These are phyloP conservation scores for Corchorus capsularis DNA, from an alignment of 345 rosid species.

Conservation along the genomic window DNA sequence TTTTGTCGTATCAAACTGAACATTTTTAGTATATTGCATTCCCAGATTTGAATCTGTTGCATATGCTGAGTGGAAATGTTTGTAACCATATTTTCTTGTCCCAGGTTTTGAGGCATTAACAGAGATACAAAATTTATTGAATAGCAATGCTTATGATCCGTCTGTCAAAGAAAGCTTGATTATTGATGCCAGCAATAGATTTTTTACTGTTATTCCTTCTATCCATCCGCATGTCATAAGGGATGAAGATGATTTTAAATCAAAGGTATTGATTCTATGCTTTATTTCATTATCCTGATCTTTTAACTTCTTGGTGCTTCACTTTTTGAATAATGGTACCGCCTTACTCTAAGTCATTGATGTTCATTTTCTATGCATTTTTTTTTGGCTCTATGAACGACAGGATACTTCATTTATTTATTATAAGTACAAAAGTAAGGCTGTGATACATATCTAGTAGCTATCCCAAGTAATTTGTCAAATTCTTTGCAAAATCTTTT, in stretches of 20 bases:
- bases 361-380: neutral
- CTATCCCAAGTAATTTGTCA: too few species aligned
- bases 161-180: constrained; percentile 74
- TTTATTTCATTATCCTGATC: constrained; percentile 10
- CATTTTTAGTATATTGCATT: neutral
- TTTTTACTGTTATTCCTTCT: constrained; percentile 93
- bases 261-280: constrained; percentile 56
- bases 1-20: neutral
- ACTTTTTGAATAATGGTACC: neutral
- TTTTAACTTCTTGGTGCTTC: neutral
- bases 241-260: constrained; percentile 85
- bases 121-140: constrained; percentile 81
- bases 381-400: neutral
- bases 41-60: constrained; percentile 16
- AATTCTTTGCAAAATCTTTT: too few species aligned
- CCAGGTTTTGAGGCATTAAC: constrained; percentile 93
- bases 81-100: constrained; percentile 9
- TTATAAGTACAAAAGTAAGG: too few species aligned
- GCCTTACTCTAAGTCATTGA: neutral
- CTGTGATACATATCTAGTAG: too few species aligned
- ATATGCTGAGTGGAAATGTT: constrained; percentile 18
- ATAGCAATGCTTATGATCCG: constrained; percentile 40
- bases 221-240: constrained; percentile 83
- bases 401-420: too few species aligned
- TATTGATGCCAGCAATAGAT: constrained; percentile 90